Evolutionary conservation across 805 yeast species (phyloP), one percentile per base, ranked within the genome.

Genomic region (Candida nemodendra): DNA sequence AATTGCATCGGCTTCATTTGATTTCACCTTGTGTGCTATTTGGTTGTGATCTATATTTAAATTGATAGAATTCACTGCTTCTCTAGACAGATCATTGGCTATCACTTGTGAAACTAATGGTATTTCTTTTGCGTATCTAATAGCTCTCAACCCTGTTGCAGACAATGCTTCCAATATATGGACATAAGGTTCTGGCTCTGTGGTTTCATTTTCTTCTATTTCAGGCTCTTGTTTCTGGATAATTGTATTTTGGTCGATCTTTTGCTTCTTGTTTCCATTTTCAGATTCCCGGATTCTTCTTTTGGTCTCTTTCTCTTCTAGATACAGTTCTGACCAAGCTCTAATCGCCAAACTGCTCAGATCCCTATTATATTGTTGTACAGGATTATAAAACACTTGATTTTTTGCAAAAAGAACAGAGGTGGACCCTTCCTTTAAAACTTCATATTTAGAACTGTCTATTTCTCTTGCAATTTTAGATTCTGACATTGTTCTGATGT

Each of bases 301-400:
- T 46, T 53, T 54, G 9, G 60, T 60, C 16, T 41, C 50, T 25
- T 57, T 54, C 31, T 59, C 60, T 27, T 63, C 72, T 14, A 70
- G 62, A 45, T 78, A 81, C 24, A 83, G 51, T 38, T 82, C 78
- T 27, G 81, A 72, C 91, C 95, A 93, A 0, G 98, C 95, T 40
- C 80, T 75, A 44, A 93, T 90, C 7, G 87, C 89, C 51, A 83
- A 67, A 5, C 87, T 84, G 48, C 95, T 84, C 33, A 93, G 65
- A 58, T 93, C 99, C 53, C 99, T 75, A 62, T 93, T 93, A 65
- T 89, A 93, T 64, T 91, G 98, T 64, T 93, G 99, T 39, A 93
- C 84, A 8, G 95, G 97, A 59, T 93, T 93, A 64, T 93, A 93
- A 57, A 93, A 93, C 9, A 93, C 99, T 49, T 85, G 89, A 33